A percentile compares a stretch with the other conserved stretches of the same genome.
These are phyloP conservation scores for Grosmannia clavigera DNA, from an alignment of 2,329 filamentous ascomycete species.

Conservation along the genomic window DNA sequence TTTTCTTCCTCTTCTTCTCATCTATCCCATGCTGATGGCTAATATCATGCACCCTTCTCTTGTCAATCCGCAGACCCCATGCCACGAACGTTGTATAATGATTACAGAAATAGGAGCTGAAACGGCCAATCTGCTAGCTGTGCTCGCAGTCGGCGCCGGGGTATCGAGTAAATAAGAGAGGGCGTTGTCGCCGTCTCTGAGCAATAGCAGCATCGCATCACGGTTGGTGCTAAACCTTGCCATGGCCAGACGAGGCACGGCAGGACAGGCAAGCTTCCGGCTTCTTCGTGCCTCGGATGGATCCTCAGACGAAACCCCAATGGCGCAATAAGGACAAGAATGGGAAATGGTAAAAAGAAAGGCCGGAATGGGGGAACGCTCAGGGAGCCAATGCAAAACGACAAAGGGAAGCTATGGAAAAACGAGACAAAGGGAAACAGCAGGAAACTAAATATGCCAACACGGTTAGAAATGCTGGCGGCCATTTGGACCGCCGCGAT, in stretches of 20 bases:
- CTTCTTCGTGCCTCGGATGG: not conserved
- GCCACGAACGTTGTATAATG: not conserved
- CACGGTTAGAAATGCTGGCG: not conserved
- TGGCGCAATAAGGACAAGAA: not conserved
- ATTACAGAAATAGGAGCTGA: not conserved
- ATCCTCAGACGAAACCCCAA: not conserved
- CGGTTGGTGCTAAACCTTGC: not conserved
- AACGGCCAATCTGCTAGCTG: not conserved
- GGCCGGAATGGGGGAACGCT: not conserved
- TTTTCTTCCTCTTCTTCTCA: not conserved
- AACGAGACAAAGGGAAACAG: not conserved
- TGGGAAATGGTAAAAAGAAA: not conserved
- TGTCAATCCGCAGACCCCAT: not conserved
- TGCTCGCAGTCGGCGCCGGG: not conserved
- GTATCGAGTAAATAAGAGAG: not conserved
- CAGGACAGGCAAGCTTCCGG: not conserved
- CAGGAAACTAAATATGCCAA: not conserved
- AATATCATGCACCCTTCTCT: not conserved
- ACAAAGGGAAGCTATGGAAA: not conserved
- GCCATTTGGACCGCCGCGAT: not conserved
- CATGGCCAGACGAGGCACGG: not conserved
- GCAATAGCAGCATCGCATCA: not conserved
- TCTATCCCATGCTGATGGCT: not conserved
- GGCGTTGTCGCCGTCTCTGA: not conserved
- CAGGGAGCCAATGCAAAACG: not conserved